These are phyloP conservation scores for Taphrina pruni DNA, from an alignment of 1,139 yeast species.

Conservation along the genomic window DNA sequence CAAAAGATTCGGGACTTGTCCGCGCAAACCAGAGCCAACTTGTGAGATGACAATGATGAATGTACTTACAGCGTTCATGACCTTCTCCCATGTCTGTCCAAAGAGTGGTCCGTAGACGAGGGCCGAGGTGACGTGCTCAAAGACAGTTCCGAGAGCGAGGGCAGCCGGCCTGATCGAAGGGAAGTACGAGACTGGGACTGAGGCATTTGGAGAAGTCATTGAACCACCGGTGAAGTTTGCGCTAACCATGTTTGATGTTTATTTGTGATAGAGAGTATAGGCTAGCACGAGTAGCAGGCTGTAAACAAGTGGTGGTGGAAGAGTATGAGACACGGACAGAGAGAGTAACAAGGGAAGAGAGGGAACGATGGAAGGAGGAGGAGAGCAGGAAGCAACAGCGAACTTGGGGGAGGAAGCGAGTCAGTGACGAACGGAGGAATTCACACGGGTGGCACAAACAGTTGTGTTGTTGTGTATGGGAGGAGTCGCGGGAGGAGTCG, in stretches of 20 bases:
- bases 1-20: neutral
- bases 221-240: slow-evolving; percentile 33
- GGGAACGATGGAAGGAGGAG: neutral
- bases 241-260: slow-evolving; percentile 28
- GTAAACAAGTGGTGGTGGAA: neutral
- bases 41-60: too few species aligned
- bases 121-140: slow-evolving; percentile 53
- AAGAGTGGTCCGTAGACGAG: slow-evolving; percentile 54
- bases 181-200: slow-evolving; percentile 41
- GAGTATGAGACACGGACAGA: neutral
- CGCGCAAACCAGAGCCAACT: neutral
- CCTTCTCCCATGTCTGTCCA: slow-evolving; percentile 55
- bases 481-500: slow-evolving; percentile 19
- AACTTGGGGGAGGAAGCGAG: neutral
- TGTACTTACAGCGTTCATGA: slow-evolving; percentile 37
- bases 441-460: too few species aligned
- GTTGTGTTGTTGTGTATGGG: neutral
- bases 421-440: slow-evolving; percentile 6
- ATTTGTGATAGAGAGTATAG: neutral
- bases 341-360: neutral
- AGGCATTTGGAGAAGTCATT: slow-evolving; percentile 35
- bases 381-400: neutral
- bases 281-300: neutral
- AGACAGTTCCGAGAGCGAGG: slow-evolving; percentile 52
- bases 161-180: slow-evolving; percentile 41